phyloP scores from a whole-genome alignment of 345 rosid species.

The Salix dunnii region DNA sequence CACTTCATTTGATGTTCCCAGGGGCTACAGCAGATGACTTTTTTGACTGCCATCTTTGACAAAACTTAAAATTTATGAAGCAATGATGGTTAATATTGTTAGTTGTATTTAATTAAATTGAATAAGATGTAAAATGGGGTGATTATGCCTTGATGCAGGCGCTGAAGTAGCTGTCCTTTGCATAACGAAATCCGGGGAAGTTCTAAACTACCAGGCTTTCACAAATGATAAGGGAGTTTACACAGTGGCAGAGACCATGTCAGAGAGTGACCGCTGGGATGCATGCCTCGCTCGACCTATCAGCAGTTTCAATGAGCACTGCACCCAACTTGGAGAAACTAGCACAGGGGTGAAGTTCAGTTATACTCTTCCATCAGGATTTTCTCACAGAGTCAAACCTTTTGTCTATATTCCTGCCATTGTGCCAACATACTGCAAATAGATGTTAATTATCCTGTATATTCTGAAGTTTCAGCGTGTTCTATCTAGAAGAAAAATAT shows the following conservation, averaged over 20 bases:
- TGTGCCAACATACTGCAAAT: conserved; percentile 61
- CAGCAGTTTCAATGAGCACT: conserved; percentile 79
- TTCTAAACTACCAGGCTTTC: conserved; percentile 89
- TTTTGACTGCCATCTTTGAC: neutral
- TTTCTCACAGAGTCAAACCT: conserved; percentile 63
- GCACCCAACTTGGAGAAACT: conserved; percentile 57
- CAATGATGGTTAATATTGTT: neutral
- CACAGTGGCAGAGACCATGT: conserved; percentile 93
- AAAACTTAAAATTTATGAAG: neutral
- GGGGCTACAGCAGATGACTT: neutral
- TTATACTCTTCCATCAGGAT: conserved; percentile 74
- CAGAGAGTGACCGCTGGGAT: conserved; percentile 93
- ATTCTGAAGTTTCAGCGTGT: neutral
- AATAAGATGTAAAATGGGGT: neutral
- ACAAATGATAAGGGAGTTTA: conserved; percentile 77
- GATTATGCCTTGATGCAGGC: conserved; percentile 41
- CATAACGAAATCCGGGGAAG: conserved; percentile 90
- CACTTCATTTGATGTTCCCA: neutral
- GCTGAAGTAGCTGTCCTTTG: conserved; percentile 98
- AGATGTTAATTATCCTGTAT: conserved; percentile 4
- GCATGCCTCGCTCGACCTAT: conserved; percentile 87
- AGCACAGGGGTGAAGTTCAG: conserved; percentile 73
- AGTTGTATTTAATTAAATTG: neutral
- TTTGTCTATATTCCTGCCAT: conserved; percentile 62
- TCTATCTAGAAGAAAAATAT: neutral